Evolutionary conservation across 2,329 filamentous ascomycete genomes (phyloP), one percentile per base, ranked within the genome.

Genomic region (Parasarocladium wereldwijsianum): DNA sequence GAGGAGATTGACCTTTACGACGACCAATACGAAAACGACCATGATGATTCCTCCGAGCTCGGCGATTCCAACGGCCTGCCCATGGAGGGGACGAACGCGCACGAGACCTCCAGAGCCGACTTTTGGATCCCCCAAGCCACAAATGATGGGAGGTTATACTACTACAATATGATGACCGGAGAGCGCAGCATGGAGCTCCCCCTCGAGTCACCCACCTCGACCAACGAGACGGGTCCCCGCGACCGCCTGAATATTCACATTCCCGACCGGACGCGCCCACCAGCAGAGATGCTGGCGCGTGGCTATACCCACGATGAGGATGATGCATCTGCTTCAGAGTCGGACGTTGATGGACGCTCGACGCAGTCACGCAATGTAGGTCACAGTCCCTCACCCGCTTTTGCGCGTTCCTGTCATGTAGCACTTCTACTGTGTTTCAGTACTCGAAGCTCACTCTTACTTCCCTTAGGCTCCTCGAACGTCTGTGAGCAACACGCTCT

Each of bases 121-220:
- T 98, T 93, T 50, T 98, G 90, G 90, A 93, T 98, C 41, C 90
- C 90, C 12, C 90, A 98, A 58, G 90, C 86, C 10, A 98, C 90
- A 0, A 73, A 83, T 2, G 86, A 96, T 50, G 90, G 90, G 32
- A 71, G 86, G 33, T 58, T 98, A 15, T 98, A 92, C 55, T 98
- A 96, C 58, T 96, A 93, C 66, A 98, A 98, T 54, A 96, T 87
- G 38, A 75, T 94, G 59, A 98, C 90, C 0, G 86, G 87, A 32
- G 84, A 92, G 46, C 92, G 82, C 47, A 92, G 82, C 38, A 90
- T 86, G 72, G 90, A 98, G 50, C 61, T 98, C 36, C 90, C 90
- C 2, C 65, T 98, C 16, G 90, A 98, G 51, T 87, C 87, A 11
- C 86, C 90, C 2, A 75, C 74, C 1, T 83, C 80, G 6, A 55